These are phyloP conservation scores for Xerocomellus intermedius DNA, from an alignment of 768 basidiomycete genomes.

Conservation along the genomic window DNA sequence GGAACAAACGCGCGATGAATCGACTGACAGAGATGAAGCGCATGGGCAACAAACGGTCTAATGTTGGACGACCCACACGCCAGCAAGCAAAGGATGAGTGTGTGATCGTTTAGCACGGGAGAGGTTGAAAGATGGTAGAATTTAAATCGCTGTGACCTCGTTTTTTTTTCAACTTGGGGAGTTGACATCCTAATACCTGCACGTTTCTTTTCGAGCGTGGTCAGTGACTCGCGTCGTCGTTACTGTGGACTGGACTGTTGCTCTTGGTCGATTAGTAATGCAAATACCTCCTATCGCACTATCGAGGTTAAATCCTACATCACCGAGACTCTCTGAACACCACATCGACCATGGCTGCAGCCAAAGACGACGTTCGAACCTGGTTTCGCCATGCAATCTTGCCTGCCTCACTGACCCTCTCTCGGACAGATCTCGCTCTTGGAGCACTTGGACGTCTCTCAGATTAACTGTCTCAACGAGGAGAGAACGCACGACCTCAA, in stretches of 20 bases:
- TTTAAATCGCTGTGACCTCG: constrained; percentile 8
- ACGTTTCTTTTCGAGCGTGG: constrained; percentile 2
- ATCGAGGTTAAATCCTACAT: not conserved
- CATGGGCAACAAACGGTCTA: constrained; percentile 73
- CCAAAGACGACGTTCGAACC: constrained; percentile 31
- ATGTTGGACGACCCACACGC: constrained; percentile 82
- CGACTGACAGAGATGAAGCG: constrained; percentile 95
- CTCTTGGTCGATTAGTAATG: not conserved
- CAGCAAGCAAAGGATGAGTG: constrained; percentile 95
- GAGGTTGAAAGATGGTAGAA: constrained; percentile 3
- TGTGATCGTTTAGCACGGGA: constrained; percentile 63
- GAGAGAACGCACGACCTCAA: constrained; percentile 47
- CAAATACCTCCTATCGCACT: constrained; percentile 16
- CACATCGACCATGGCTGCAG: constrained; percentile 19
- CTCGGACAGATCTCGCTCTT: constrained; percentile 49
- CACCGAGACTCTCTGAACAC: not conserved
- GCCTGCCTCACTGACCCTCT: constrained; percentile 6
- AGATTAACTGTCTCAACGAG: constrained; percentile 74
- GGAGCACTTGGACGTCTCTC: constrained; percentile 54
- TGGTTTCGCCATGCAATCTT: not conserved
- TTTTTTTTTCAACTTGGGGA: not conserved
- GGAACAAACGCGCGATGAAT: constrained; percentile 97
- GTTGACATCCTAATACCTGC: constrained; percentile 15
- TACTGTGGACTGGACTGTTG: constrained; percentile 1
- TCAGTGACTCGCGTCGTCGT: constrained; percentile 6